phyloP scores from a whole-genome alignment of 2,329 filamentous ascomycete species.

The Rhinocladiella similis region DNA sequence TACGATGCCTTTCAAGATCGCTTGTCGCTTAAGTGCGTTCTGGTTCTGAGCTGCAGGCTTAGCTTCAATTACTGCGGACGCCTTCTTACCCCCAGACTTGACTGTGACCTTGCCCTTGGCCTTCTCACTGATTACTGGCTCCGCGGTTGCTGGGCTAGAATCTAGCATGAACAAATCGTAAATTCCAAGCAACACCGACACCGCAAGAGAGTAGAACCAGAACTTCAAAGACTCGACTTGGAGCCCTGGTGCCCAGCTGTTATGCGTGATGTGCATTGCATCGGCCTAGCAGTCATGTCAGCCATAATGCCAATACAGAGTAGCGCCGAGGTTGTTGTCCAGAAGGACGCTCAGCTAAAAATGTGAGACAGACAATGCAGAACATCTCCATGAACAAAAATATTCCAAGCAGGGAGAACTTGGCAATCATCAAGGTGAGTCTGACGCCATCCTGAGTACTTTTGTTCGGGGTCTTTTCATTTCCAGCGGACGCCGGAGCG shows the following conservation, averaged over 20 bases:
- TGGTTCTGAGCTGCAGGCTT: background rate
- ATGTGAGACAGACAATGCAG: constrained; percentile 55
- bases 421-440: constrained; percentile 55
- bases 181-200: constrained; percentile 49
- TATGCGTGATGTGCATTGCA: constrained; percentile 53
- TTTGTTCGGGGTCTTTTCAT: background rate
- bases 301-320: background rate
- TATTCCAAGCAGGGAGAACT: constrained; percentile 62
- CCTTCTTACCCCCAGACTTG: constrained; percentile 1
- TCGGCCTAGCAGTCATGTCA: constrained; percentile 38
- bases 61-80: background rate
- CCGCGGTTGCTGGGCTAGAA: background rate
- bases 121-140: background rate
- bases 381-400: constrained; percentile 68
- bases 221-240: constrained; percentile 65
- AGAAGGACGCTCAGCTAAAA: too few relatives aligned
- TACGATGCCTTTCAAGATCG: constrained; percentile 47
- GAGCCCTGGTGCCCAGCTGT: constrained; percentile 46
- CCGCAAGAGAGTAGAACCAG: constrained; percentile 66
- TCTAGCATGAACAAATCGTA: constrained; percentile 39
- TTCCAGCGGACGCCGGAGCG: constrained; percentile 21
- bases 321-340: too few relatives aligned
- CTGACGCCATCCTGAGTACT: constrained; percentile 30
- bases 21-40: constrained; percentile 5
- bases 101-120: background rate